phyloP scores from a whole-genome alignment of 2,329 filamentous ascomycete genomes.

The Sarocladiaceae sp. region DNA sequence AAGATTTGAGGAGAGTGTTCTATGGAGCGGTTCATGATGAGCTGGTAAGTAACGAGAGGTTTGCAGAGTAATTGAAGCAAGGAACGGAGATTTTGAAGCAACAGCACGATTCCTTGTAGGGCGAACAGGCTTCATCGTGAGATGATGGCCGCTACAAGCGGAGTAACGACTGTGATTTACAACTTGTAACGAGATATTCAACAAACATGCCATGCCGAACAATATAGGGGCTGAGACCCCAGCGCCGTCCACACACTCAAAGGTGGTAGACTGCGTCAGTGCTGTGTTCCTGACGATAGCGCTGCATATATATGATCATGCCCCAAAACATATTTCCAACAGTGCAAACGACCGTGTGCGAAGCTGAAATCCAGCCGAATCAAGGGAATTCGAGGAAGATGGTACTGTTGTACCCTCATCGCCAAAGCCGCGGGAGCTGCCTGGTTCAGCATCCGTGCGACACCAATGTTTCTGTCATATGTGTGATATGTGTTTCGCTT shows the following conservation, averaged over 20 bases:
- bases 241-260: background rate
- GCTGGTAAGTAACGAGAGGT: background rate
- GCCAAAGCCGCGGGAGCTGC: background rate
- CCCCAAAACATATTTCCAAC: background rate
- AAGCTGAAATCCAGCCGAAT: no score
- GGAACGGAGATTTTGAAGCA: background rate
- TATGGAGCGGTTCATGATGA: background rate
- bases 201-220: background rate
- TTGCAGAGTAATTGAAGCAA: background rate
- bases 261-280: background rate
- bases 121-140: no score
- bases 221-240: background rate
- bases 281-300: background rate
- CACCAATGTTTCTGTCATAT: background rate
- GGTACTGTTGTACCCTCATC: no score
- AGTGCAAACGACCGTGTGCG: background rate
- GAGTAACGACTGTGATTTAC: no score
- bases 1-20: background rate
- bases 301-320: background rate
- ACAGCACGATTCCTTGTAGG: background rate
- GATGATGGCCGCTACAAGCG: no score
- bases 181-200: no score
- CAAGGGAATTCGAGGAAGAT: no score
- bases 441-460: constrained; percentile 6
- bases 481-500: background rate